Percentiles rank a stretch among this genome's conserved stretches.
Conservation (phyloP, 1,139 yeast species). For the Meyerozyma guilliermondii region DNA sequence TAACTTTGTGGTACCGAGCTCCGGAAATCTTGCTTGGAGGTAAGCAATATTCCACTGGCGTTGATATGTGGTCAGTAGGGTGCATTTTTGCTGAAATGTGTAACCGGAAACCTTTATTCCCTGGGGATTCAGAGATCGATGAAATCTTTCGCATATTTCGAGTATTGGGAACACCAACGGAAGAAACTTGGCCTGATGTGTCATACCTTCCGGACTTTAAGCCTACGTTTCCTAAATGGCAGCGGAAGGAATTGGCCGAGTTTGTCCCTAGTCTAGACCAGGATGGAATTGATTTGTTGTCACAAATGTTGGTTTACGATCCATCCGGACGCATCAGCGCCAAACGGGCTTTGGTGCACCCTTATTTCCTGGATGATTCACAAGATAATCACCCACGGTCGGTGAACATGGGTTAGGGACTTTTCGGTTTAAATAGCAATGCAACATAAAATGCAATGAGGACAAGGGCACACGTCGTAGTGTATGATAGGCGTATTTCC, state of each 20-base stretch:
- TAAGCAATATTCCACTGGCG: slow-evolving; percentile 95
- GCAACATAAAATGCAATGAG: background rate
- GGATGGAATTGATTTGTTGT: slow-evolving; percentile 79
- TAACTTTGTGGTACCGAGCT: slow-evolving; percentile 95
- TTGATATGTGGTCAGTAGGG: slow-evolving; percentile 98
- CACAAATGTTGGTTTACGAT: slow-evolving; percentile 78
- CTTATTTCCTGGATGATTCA: slow-evolving; percentile 65
- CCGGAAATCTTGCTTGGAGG: slow-evolving; percentile 96
- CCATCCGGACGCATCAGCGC: slow-evolving; percentile 95
- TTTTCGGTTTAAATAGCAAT: background rate
- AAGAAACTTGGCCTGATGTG: slow-evolving; percentile 95
- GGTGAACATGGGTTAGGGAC: slow-evolving; percentile 34
- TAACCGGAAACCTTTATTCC: slow-evolving; percentile 89
- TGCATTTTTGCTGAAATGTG: slow-evolving; percentile 99
- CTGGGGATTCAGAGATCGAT: slow-evolving; percentile 97
- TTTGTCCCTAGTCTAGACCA: slow-evolving; percentile 78
- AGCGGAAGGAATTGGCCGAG: slow-evolving; percentile 61
- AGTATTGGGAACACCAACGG: slow-evolving; percentile 91
- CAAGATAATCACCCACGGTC: slow-evolving; percentile 36
- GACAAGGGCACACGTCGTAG: background rate
- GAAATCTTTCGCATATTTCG: slow-evolving; percentile 94
- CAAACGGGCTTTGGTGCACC: slow-evolving; percentile 84
- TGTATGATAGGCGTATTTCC: background rate
- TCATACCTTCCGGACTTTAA: slow-evolving; percentile 91
- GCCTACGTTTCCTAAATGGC: slow-evolving; percentile 95